These are phyloP conservation scores for Prunus mira DNA, from an alignment of 306 rosid genomes.

Conservation along the genomic window DNA sequence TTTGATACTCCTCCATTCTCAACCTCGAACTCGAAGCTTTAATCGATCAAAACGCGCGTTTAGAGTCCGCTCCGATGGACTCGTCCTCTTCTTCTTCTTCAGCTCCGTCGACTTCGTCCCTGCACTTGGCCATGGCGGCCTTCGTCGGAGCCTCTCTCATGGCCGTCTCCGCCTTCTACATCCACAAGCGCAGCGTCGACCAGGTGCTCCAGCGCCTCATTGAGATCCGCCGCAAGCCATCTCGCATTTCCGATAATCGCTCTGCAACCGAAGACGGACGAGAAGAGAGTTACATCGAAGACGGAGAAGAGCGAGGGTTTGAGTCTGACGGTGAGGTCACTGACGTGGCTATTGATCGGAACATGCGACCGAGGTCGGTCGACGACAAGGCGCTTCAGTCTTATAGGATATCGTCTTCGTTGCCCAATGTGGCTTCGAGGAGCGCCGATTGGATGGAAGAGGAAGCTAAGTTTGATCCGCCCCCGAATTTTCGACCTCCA, in stretches of 20 bases:
- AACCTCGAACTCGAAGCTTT: not conserved
- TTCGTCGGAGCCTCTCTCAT: constrained; percentile 70
- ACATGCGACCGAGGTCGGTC: constrained; percentile 32
- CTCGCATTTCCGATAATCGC: not conserved
- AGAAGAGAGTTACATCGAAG: constrained; percentile 2
- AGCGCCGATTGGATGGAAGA: constrained; percentile 36
- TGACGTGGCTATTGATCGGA: constrained; percentile 6
- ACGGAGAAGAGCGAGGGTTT: constrained; percentile 21
- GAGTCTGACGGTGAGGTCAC: constrained; percentile 25
- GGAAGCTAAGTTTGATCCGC: constrained; percentile 20
- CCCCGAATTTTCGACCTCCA: constrained; percentile 18
- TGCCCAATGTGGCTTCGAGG: constrained; percentile 54
- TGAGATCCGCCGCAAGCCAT: constrained; percentile 48
- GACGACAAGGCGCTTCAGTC: constrained; percentile 38
- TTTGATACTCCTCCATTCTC: not conserved
- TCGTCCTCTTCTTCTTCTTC: constrained; percentile 36
- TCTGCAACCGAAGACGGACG: not conserved
- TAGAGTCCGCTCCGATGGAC: constrained; percentile 13
- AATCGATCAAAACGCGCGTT: not conserved
- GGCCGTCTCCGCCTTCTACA: constrained; percentile 82
- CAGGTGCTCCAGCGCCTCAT: constrained; percentile 61
- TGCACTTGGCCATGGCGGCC: constrained; percentile 75
- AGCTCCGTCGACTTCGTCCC: constrained; percentile 27
- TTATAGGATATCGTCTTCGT: constrained; percentile 51
- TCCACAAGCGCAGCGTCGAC: constrained; percentile 79